Evolutionary conservation across 1,284 basidiomycete species (phyloP).

Genomic region (Boletus semigastroideus): DNA sequence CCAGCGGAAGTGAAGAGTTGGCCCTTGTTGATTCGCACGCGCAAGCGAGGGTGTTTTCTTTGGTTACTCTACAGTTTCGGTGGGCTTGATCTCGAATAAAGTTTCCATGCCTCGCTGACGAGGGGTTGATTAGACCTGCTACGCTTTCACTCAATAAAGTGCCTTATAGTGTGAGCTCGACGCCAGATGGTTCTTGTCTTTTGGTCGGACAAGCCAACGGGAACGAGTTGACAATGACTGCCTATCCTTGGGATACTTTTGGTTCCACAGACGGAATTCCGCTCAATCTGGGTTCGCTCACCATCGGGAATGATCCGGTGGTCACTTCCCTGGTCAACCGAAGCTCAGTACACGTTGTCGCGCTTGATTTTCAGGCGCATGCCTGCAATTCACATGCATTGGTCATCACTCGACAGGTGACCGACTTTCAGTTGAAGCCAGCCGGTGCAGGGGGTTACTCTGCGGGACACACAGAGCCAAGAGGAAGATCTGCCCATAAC

Average conservation of each 20-base stretch:
- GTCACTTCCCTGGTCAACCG: slow-evolving; percentile 48
- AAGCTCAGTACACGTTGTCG: slow-evolving; percentile 42
- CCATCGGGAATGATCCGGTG: not conserved
- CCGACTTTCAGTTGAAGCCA: slow-evolving; percentile 55
- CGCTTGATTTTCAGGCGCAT: slow-evolving; percentile 34
- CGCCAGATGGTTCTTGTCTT: slow-evolving; percentile 56
- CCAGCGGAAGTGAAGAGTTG: slow-evolving; percentile 49
- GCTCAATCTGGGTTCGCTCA: slow-evolving; percentile 12
- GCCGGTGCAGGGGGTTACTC: slow-evolving; percentile 18
- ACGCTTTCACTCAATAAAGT: slow-evolving; percentile 20
- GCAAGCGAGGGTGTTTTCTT: slow-evolving; percentile 48
- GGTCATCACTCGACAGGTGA: slow-evolving; percentile 52
- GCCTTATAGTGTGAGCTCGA: slow-evolving; percentile 31
- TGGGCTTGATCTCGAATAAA: slow-evolving; percentile 19
- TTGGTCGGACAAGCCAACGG: slow-evolving; percentile 34
- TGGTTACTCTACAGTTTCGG: slow-evolving; percentile 52
- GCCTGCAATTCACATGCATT: slow-evolving; percentile 43
- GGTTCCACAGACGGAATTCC: slow-evolving; percentile 22
- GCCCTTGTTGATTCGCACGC: slow-evolving; percentile 43
- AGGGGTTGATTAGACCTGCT: slow-evolving; percentile 15
- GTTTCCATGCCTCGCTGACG: not conserved
- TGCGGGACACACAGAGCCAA: slow-evolving; percentile 11
- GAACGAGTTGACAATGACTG: slow-evolving; percentile 10
- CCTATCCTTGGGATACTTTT: slow-evolving; percentile 27
- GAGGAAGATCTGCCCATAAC: slow-evolving; percentile 37